Conservation (phyloP, 164 flowering plant genomes). For the Magnolia sinica region DNA sequence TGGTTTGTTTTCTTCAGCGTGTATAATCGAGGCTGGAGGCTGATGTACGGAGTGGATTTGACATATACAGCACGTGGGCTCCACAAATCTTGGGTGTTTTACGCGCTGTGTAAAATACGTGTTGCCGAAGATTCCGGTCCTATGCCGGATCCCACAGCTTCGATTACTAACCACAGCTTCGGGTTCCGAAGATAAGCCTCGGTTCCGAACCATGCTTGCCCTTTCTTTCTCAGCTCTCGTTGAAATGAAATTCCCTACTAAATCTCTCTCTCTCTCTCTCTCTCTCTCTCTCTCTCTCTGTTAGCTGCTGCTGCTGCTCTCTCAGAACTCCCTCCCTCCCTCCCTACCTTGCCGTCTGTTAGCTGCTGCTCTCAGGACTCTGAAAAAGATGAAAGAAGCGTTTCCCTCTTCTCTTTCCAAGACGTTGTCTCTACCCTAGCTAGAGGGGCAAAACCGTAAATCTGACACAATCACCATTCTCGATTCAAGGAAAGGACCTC, state of each 20-base stretch:
- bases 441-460: not conserved
- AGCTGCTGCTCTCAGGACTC: not conserved
- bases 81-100: no score
- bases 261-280: not conserved
- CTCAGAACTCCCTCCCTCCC: not conserved
- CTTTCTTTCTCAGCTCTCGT: not conserved
- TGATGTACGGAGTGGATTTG: no score
- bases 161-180: not conserved
- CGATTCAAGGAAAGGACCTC: not conserved
- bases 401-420: not conserved
- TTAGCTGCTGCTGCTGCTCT: not conserved
- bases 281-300: slow-evolving; percentile 3
- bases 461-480: not conserved
- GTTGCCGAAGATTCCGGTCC: no score
- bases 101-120: no score
- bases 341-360: not conserved
- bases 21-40: no score
- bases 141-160: not conserved
- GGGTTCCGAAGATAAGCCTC: not conserved
- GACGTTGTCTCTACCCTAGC: not conserved
- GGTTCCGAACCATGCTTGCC: not conserved
- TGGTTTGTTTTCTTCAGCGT: no score
- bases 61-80: no score
- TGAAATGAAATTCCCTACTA: not conserved
- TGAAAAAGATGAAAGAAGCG: not conserved